Conservation (phyloP, 495 filamentous ascomycete species). For the Aspergillus coremiiformis region DNA sequence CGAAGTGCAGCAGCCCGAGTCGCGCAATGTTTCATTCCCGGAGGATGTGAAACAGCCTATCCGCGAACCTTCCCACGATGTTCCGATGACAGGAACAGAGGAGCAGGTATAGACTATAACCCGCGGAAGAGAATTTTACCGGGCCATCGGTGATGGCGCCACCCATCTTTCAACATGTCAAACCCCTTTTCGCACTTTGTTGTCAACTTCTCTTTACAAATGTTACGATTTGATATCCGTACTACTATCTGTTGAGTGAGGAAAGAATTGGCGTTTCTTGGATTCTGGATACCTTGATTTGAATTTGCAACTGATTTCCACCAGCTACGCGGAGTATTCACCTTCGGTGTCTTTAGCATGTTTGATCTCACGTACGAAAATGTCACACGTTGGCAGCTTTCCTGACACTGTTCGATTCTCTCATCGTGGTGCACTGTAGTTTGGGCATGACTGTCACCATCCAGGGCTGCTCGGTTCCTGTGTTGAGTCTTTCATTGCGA, state of each 20-base stretch:
- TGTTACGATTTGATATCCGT: constrained; percentile 6
- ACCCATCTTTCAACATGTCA: neutral
- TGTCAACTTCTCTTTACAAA: neutral
- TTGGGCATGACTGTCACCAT: neutral
- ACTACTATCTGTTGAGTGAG: neutral
- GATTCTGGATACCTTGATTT: neutral
- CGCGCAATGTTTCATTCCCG: constrained; percentile 17
- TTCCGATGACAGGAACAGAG: constrained; percentile 35
- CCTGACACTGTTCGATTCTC: neutral
- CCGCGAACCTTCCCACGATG: constrained; percentile 22
- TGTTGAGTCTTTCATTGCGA: neutral
- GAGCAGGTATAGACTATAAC: constrained; percentile 25
- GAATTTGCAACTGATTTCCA: neutral
- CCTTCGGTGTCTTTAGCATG: neutral
- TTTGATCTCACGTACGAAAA: neutral
- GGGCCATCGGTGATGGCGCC: neutral
- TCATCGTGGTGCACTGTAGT: neutral
- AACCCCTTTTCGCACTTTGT: neutral
- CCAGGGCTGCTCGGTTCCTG: neutral
- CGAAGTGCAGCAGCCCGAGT: constrained; percentile 19
- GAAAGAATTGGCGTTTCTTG: constrained; percentile 4
- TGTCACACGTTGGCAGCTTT: neutral
- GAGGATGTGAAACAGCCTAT: constrained; percentile 34
- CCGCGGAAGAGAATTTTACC: too few species aligned
- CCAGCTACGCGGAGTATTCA: neutral